Percentiles rank a stretch among this genome's conserved stretches.
Conservation (phyloP, 805 yeast species). For the Aciculoconidium aculeatum region DNA sequence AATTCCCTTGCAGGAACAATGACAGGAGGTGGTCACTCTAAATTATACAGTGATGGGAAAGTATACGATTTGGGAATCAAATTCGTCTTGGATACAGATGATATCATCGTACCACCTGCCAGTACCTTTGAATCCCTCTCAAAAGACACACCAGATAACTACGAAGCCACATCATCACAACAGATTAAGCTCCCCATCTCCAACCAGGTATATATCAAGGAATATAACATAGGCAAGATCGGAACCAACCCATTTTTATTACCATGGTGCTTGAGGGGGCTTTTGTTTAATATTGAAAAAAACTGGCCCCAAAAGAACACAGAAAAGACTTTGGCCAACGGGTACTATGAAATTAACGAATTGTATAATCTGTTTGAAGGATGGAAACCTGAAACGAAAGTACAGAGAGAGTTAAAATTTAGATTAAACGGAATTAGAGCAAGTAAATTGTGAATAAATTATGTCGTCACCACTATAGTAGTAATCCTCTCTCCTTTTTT, state of each 20-base stretch:
- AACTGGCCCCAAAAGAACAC: slow-evolving; percentile 28
- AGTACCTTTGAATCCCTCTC: slow-evolving; percentile 5
- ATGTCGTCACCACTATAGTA: no score
- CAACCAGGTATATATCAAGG: slow-evolving; percentile 32
- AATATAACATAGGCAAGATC: slow-evolving; percentile 57
- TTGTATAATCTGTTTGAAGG: slow-evolving; percentile 67
- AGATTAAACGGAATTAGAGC: slow-evolving; percentile 53
- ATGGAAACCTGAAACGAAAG: slow-evolving; percentile 86
- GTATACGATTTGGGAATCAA: slow-evolving; percentile 79
- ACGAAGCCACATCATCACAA: slow-evolving; percentile 5
- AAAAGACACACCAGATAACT: slow-evolving; percentile 20
- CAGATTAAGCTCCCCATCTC: slow-evolving; percentile 20
- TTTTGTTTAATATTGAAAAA: slow-evolving; percentile 56
- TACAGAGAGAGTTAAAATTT: slow-evolving; percentile 77
- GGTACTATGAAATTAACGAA: slow-evolving; percentile 49
- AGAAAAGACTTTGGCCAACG: slow-evolving; percentile 25
- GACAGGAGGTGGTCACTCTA: slow-evolving; percentile 94
- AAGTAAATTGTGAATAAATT: slow-evolving; percentile 28
- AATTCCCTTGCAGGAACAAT: slow-evolving; percentile 73
- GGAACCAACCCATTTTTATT: slow-evolving; percentile 78
- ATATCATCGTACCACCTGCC: slow-evolving; percentile 39
- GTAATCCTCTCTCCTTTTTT: no score
- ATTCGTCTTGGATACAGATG: slow-evolving; percentile 70
- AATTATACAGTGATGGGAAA: slow-evolving; percentile 73
- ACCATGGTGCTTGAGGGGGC: slow-evolving; percentile 91